These are phyloP conservation scores for Fusarium sp. DNA, from an alignment of 2,329 filamentous ascomycete genomes.

Conservation along the genomic window DNA sequence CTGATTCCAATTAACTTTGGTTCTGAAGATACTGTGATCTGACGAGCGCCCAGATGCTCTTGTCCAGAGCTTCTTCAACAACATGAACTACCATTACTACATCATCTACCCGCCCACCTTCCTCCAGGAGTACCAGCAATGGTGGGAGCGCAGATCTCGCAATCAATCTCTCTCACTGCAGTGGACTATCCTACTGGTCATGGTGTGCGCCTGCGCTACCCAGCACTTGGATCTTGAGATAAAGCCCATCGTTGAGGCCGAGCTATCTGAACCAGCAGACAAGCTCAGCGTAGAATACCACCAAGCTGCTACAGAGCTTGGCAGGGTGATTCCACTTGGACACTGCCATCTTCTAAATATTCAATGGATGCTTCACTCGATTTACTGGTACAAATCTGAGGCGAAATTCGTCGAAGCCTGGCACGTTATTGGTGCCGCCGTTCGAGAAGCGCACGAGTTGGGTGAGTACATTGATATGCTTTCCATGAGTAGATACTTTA, in stretches of 20 bases:
- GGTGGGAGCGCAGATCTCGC: constrained; percentile 51
- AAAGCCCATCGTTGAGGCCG: constrained; percentile 47
- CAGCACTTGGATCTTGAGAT: constrained; percentile 52
- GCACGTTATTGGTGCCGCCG: constrained; percentile 53
- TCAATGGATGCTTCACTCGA: constrained; percentile 54
- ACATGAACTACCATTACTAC: constrained; percentile 56
- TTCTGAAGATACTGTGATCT: not conserved
- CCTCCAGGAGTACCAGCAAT: constrained; percentile 52
- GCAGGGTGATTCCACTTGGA: constrained; percentile 51
- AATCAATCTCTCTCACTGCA: constrained; percentile 50
- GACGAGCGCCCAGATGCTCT: constrained; percentile 48
- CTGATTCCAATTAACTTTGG: too few relatives aligned
- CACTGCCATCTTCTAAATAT: constrained; percentile 52
- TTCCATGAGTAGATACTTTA: not conserved
- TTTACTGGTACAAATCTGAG: constrained; percentile 55
- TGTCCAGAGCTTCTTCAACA: constrained; percentile 54
- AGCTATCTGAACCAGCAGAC: constrained; percentile 47
- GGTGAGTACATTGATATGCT: constrained; percentile 29
- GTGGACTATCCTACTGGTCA: constrained; percentile 55
- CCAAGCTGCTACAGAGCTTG: constrained; percentile 50
- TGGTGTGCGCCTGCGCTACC: constrained; percentile 54
- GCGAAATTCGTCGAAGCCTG: constrained; percentile 53
- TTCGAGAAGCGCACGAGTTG: constrained; percentile 54
- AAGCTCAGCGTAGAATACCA: constrained; percentile 52
- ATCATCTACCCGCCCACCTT: constrained; percentile 54